Evolutionary conservation across 148 eudicot species (phyloP).

Genomic region (Gaultheria prostrata): DNA sequence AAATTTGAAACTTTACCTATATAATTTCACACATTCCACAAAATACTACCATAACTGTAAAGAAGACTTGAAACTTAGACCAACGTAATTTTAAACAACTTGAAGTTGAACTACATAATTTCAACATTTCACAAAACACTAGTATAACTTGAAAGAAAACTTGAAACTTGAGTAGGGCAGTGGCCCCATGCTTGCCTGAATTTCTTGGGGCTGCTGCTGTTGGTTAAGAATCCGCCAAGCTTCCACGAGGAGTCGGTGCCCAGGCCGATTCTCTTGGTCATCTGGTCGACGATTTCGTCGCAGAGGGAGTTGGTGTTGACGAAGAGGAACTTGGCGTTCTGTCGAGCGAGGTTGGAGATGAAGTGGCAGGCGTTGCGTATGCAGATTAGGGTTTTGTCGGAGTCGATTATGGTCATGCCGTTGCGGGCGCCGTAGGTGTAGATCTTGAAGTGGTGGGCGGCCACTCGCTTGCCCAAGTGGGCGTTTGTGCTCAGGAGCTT

Average conservation of each 20-base stretch:
- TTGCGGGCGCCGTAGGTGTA: slow-evolving; percentile 68
- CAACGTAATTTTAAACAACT: no score
- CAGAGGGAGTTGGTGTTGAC: slow-evolving; percentile 78
- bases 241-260: slow-evolving; percentile 59
- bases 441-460: slow-evolving; percentile 74
- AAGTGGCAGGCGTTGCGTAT: slow-evolving; percentile 72
- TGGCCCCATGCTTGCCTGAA: slow-evolving; percentile 37
- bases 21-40: no score
- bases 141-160: background rate
- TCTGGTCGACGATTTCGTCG: slow-evolving; percentile 71
- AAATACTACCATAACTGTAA: no score
- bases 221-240: slow-evolving; percentile 70
- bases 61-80: no score
- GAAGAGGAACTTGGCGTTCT: slow-evolving; percentile 57
- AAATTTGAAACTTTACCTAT: background rate
- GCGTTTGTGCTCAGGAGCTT: slow-evolving; percentile 79
- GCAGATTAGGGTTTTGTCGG: slow-evolving; percentile 88
- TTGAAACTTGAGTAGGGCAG: no score
- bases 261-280: slow-evolving; percentile 50
- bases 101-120: no score
- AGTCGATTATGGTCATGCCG: slow-evolving; percentile 56
- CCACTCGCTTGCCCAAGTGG: slow-evolving; percentile 60
- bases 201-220: slow-evolving; percentile 67
- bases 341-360: slow-evolving; percentile 51
- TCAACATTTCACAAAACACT: no score